Conservation (phyloP, 2,329 filamentous ascomycete genomes). For the Stemphylium beticola region DNA sequence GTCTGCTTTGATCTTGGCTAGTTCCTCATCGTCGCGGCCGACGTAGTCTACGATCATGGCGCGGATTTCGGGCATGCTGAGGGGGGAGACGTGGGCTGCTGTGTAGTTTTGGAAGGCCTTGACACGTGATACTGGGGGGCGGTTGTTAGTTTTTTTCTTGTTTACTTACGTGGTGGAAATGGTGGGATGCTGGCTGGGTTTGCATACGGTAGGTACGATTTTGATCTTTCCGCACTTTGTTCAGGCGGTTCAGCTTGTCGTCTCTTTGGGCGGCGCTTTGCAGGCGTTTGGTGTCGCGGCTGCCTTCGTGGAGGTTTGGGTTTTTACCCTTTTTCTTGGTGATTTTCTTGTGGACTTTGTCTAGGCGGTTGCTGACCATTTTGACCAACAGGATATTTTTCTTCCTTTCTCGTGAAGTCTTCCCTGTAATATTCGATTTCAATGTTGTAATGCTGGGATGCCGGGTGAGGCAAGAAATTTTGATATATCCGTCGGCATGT, state of each 20-base stretch:
- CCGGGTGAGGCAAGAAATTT: constrained; percentile 33
- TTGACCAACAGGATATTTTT: constrained; percentile 17
- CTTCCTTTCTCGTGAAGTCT: too few relatives aligned
- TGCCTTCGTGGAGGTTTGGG: constrained; percentile 82
- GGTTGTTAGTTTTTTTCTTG: constrained; percentile 1
- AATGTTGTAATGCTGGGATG: constrained; percentile 8
- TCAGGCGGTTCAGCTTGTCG: constrained; percentile 77
- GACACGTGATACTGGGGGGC: constrained; percentile 65
- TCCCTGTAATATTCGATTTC: not conserved
- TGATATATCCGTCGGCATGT: constrained; percentile 26
- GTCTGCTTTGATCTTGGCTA: constrained; percentile 68
- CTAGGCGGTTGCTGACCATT: constrained; percentile 64
- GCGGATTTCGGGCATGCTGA: constrained; percentile 63
- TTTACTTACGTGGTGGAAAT: not conserved
- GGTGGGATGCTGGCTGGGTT: too few relatives aligned
- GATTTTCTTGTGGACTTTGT: constrained; percentile 89
- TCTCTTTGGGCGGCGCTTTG: constrained; percentile 81
- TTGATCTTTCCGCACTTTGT: constrained; percentile 71
- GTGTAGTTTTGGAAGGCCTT: constrained; percentile 74
- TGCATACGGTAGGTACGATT: constrained; percentile 74
- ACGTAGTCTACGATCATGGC: constrained; percentile 53
- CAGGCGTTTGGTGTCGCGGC: constrained; percentile 81
- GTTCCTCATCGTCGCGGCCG: constrained; percentile 73
- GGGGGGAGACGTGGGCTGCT: constrained; percentile 56
- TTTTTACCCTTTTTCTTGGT: constrained; percentile 82